Evolutionary conservation across 1,284 basidiomycete genomes (phyloP).

Genomic region (Sphaerobolus stellatus): DNA sequence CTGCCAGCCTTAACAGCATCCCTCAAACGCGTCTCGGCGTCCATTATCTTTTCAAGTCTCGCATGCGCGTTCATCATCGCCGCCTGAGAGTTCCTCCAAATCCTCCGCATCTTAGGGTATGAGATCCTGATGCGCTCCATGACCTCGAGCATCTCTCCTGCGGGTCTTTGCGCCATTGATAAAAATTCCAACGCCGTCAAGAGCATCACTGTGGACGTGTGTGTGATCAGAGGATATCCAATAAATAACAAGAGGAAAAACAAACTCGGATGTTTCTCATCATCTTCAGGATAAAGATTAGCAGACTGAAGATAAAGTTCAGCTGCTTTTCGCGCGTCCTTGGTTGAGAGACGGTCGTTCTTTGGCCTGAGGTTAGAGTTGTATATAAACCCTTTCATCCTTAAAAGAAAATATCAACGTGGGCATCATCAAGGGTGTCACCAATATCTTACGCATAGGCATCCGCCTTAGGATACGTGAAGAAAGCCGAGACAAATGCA

Average conservation of each 20-base stretch:
- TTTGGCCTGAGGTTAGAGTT: neutral
- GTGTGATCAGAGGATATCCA: no score
- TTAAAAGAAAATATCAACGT: no score
- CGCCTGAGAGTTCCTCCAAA: slow-evolving; percentile 1
- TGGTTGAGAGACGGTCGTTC: neutral
- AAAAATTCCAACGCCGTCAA: neutral
- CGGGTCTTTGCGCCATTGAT: neutral
- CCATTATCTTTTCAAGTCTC: neutral
- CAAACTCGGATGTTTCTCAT: slow-evolving; percentile 24
- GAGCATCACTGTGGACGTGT: neutral
- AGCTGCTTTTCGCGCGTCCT: slow-evolving; percentile 17
- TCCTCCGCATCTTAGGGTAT: slow-evolving; percentile 1
- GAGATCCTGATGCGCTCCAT: neutral
- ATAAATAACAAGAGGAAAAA: no score
- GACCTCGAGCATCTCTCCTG: neutral
- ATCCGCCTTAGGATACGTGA: slow-evolving; percentile 10
- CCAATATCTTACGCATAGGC: slow-evolving; percentile 6
- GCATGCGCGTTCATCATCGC: neutral
- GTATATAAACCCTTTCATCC: neutral
- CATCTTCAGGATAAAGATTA: slow-evolving; percentile 27
- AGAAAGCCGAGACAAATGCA: slow-evolving; percentile 9
- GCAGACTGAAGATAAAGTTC: slow-evolving; percentile 26
- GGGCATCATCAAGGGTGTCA: neutral
- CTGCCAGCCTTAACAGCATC: neutral
- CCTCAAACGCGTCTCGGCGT: neutral